Base-by-base conservation (phyloP, 495 filamentous ascomycete species). In the Hyaloscypha bicolor region DNA sequence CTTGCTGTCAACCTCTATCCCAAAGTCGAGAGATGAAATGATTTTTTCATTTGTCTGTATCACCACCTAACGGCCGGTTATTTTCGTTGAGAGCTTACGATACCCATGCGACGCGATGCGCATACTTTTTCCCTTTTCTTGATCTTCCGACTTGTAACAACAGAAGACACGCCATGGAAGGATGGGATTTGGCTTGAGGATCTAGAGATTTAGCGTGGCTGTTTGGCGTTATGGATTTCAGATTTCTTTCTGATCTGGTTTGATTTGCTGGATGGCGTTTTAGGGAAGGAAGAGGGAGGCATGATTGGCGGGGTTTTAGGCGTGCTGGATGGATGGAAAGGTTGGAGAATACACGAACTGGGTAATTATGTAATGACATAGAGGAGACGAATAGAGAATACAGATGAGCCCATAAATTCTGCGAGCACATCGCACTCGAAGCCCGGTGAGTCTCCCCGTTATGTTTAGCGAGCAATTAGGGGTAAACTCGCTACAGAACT, bases 31-130 rank as follows among this genome's bases (percentile, higher is more conserved):
- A 53, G 37, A 52, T 4, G 31, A 29, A 9, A 58, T 8, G n/a
- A 25, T 25, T 25, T 25, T 68, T 63, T 51, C 33, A 21, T 63
- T 62, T 56, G 30, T 52, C 4, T 68, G 65, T 68, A 67, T 5
- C 65, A 67, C 19, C 48, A 63, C 30, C n/a, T 63, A 45, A 68
- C 65, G 65, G 65, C 65, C 65, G 57, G 35, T 67, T 62, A 60
- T 61, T 37, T 32, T 33, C 30, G 11, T 32, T 37, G 30, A 33
- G 29, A 32, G 30, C 32, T 45, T 16, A 68, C 64, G 65, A 68
- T 68, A 68, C 65, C 65, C 65, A 62, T 62, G 53, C 53, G 33
- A 39, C 37, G 63, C 63, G 16, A 21, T 32, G 32, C 42, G 42
- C 42, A 56, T 56, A 37, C 56, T 58, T 58, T 55, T 55, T 29